These are phyloP conservation scores for Phytophthora idaei DNA, from an alignment of 352 stramenopile genomes.

Conservation along the genomic window DNA sequence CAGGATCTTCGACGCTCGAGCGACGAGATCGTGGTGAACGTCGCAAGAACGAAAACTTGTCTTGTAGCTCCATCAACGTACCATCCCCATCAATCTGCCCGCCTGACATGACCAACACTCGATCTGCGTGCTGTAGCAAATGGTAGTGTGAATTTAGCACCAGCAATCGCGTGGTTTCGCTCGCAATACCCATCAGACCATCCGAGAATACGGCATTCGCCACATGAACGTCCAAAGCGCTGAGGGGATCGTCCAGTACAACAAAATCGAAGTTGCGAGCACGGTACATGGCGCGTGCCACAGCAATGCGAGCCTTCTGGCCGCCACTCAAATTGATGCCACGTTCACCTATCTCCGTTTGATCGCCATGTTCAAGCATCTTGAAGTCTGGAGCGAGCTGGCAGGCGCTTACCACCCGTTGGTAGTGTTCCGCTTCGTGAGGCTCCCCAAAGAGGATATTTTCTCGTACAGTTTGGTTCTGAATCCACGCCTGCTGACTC, in stretches of 20 bases:
- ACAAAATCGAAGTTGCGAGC: conserved; percentile 61
- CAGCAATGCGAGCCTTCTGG: conserved; percentile 72
- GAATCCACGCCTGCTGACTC: conserved; percentile 61
- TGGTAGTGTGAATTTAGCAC: conserved; percentile 95
- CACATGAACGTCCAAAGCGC: conserved; percentile 89
- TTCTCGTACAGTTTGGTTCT: conserved; percentile 53
- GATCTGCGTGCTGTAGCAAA: conserved; percentile 70
- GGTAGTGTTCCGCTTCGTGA: conserved; percentile 46
- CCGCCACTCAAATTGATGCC: conserved; percentile 88
- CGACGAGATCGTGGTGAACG: conserved; percentile 8
- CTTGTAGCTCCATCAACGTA: conserved; percentile 66
- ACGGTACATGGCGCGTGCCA: conserved; percentile 68
- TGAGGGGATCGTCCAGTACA: conserved; percentile 72
- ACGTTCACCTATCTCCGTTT: conserved; percentile 93
- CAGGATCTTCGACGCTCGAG: neutral
- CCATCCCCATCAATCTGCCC: conserved; percentile 86
- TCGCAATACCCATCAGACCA: conserved; percentile 71
- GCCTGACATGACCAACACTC: conserved; percentile 74
- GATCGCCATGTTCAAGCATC: conserved; percentile 85
- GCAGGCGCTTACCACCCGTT: conserved; percentile 73
- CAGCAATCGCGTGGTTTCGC: conserved; percentile 83
- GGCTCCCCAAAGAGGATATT: conserved; percentile 63
- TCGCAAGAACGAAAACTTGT: conserved; percentile 37
- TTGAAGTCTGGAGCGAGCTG: conserved; percentile 81
- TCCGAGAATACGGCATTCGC: conserved; percentile 93